A percentile compares a stretch with the other conserved stretches of the same genome.
Evolutionary conservation across 2,329 filamentous ascomycete genomes (phyloP).

Genomic region (Fusarium algeriense): DNA sequence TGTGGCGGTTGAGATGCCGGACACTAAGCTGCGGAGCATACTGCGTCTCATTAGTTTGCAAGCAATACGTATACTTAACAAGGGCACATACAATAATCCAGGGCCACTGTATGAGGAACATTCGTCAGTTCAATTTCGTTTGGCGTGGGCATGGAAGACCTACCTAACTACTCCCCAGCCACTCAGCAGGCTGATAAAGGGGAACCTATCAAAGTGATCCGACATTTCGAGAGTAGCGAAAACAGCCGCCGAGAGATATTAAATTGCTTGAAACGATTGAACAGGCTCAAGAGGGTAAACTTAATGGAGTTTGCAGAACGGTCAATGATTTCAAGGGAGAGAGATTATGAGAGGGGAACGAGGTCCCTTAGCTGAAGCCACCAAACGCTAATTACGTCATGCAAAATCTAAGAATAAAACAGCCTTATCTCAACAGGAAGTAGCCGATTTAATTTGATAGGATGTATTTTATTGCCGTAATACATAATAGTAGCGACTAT

Average conservation of each 20-base stretch:
- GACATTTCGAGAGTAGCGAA: neutral
- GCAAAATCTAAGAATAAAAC: neutral
- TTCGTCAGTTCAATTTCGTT: neutral
- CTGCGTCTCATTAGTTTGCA: neutral
- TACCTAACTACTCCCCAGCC: conserved; percentile 18
- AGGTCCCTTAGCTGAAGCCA: neutral
- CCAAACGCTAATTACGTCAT: neutral
- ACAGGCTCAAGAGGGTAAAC: fast-evolving
- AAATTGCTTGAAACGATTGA: fast-evolving
- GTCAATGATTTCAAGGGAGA: neutral
- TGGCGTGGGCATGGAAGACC: neutral
- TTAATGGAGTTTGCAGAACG: neutral
- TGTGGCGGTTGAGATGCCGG: conserved; percentile 1
- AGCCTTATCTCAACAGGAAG: fast-evolving
- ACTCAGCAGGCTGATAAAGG: conserved; percentile 1
- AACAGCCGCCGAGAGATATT: fast-evolving
- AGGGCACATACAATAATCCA: conserved; percentile 3
- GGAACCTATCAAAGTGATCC: neutral
- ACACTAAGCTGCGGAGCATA: conserved; percentile 6
- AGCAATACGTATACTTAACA: too few relatives aligned
- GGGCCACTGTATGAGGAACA: neutral
- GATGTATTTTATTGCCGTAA: too few relatives aligned
- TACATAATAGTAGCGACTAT: fast-evolving
- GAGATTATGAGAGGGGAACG: neutral
- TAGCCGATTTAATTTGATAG: neutral